A percentile compares a stretch with the other conserved stretches of the same genome.
These are phyloP conservation scores for Breviolum minutum DNA, from an alignment of 73 alveolate species.

Conservation along the genomic window DNA sequence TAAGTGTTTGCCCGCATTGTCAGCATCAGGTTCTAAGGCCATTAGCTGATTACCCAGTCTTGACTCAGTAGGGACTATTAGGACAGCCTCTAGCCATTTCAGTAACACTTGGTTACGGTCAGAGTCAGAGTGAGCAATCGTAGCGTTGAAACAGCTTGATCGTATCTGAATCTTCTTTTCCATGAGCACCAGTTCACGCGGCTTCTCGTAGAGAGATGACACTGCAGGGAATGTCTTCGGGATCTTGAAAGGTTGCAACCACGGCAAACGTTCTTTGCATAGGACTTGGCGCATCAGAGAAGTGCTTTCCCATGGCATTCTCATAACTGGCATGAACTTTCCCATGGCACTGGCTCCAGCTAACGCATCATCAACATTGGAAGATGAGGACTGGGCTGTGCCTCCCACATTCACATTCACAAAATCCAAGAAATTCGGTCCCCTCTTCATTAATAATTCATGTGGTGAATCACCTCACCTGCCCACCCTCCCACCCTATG, in stretches of 20 bases:
- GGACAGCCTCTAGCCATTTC: not conserved
- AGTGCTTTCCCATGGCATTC: not conserved
- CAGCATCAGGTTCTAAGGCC: not conserved
- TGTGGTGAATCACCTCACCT: not conserved
- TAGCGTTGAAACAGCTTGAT: too few relatives aligned
- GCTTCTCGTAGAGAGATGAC: too few relatives aligned
- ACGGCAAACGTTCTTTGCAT: not conserved
- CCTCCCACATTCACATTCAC: not conserved
- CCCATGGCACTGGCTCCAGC: not conserved
- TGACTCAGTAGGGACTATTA: not conserved
- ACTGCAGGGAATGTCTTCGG: not conserved
- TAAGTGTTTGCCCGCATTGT: not conserved
- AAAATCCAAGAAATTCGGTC: not conserved
- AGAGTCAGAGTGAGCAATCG: not conserved
- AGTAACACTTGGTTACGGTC: not conserved
- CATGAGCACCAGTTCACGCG: not conserved
- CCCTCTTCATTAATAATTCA: not conserved
- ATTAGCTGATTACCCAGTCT: not conserved
- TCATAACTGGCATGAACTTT: too few relatives aligned
- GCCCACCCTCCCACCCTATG: not conserved
- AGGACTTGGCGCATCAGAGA: not conserved
- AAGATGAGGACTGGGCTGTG: not conserved
- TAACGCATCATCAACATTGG: not conserved
- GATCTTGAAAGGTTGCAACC: not conserved
- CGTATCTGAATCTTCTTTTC: not conserved